These are phyloP conservation scores for Gossypium schwendimanii DNA, from an alignment of 441 rosid genomes.

Conservation along the genomic window DNA sequence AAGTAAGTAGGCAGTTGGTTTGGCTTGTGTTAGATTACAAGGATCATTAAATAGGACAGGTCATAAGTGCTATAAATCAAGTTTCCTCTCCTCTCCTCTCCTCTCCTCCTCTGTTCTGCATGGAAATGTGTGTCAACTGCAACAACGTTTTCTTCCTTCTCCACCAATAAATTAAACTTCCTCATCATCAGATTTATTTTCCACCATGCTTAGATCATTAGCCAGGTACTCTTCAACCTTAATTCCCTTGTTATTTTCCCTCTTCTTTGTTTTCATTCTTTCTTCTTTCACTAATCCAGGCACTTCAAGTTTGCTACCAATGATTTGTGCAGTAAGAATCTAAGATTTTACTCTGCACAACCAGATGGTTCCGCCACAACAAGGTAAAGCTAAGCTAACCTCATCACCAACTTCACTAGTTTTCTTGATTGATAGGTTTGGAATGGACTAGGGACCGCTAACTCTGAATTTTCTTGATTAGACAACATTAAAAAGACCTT, in stretches of 20 bases:
- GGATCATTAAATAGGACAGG: constrained; percentile 29
- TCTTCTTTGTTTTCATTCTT: not conserved
- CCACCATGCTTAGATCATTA: constrained; percentile 25
- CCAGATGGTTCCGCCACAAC: constrained; percentile 9
- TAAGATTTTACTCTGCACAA: constrained; percentile 17
- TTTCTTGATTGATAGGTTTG: not conserved
- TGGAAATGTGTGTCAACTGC: constrained; percentile 21
- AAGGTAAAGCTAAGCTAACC: constrained; percentile 15
- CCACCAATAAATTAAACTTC: constrained; percentile 7
- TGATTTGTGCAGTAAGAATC: constrained; percentile 13
- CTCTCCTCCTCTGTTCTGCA: constrained; percentile 10
- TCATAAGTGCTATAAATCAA: constrained; percentile 8
- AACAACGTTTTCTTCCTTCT: constrained; percentile 1
- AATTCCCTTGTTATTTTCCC: not conserved
- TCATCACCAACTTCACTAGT: not conserved
- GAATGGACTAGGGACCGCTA: not conserved
- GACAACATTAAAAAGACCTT: not conserved
- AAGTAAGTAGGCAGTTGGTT: not conserved
- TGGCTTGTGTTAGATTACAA: not conserved
- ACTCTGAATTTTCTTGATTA: not conserved
- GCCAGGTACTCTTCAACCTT: constrained; percentile 18
- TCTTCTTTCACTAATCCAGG: constrained; percentile 9
- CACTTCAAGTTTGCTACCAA: constrained; percentile 10
- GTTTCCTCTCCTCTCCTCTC: not conserved
- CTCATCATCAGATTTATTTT: not conserved